Base-by-base conservation (phyloP, 192 early-diverging fungal genomes). In the Pilaira anomala region DNA sequence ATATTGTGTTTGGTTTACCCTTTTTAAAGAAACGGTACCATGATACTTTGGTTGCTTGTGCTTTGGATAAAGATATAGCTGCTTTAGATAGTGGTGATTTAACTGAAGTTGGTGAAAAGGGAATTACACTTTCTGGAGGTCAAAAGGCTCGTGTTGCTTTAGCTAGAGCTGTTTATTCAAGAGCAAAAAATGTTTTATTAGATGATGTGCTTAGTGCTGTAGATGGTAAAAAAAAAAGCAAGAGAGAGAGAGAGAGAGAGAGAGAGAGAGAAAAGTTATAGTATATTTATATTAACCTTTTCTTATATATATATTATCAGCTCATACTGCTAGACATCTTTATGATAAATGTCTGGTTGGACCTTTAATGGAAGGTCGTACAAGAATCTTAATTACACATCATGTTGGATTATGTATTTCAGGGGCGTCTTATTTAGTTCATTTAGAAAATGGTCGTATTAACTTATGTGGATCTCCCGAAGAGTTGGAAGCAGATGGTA, bases 151-250 rank as follows among this genome's bases (percentile, higher is more conserved):
- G 94, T 19, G 83, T 98, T 19, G 75, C 91, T 0, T 80, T 97
- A 25, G 94, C 92, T 1, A 80, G 95, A 11, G 93, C 93, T 8
- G 82, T 95, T 6, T 97, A 95, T 69, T 82, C 78, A 21, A 50
- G 75, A 14, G 82, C 87, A 7, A 75, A 78, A 8, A 78, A 82
- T 46, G 57, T 95, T 24, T 60, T 95, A 2, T 77, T 93, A 51
- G 94, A 97, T 73, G 94, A 95, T 71, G 87, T 84, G 48, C 79
- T 97, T 24, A 90, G 88, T 1, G 94, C 95, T 14, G 93, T 98
- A 0, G 97, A 99, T 66, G 62, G 46, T 18, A 87, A n/a, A 19
- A 61, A 7, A n/a, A 7, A 19, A 61, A n/a, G n/a, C n/a, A n/a
- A n/a, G n/a, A n/a, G n/a, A n/a, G n/a, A n/a, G n/a, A n/a, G n/a